Evolutionary conservation across 2,329 filamentous ascomycete genomes (phyloP).

Genomic region (Teratosphaeria zuluensis): DNA sequence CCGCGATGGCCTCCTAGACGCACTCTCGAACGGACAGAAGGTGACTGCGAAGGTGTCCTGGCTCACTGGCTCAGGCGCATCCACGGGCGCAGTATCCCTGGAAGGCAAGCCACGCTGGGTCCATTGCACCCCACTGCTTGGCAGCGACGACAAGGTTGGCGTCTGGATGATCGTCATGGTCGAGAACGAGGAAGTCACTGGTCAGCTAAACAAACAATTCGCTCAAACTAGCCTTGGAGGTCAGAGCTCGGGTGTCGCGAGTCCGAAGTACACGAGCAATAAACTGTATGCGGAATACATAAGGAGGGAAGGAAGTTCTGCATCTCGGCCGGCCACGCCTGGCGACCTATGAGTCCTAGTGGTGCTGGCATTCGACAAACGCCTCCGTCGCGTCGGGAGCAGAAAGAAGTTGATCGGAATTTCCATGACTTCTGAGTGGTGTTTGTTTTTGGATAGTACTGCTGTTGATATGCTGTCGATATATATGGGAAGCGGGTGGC

Average conservation of each 20-base stretch:
- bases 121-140: constrained; percentile 36
- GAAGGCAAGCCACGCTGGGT: constrained; percentile 30
- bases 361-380: neutral
- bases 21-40: constrained; percentile 28
- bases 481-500: neutral
- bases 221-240: neutral
- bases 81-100: neutral
- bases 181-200: constrained; percentile 26
- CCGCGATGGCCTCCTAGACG: constrained; percentile 29
- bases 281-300: constrained; percentile 30
- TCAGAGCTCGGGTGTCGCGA: constrained; percentile 5
- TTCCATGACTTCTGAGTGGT: neutral
- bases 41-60: constrained; percentile 37
- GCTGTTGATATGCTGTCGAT: neutral
- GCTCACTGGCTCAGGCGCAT: constrained; percentile 16
- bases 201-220: constrained; percentile 3
- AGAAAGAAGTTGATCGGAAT: neutral
- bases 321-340: neutral
- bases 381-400: neutral
- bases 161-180: constrained; percentile 41
- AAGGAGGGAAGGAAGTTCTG: constrained; percentile 16
- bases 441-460: neutral
- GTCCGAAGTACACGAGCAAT: constrained; percentile 15
- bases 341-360: neutral
- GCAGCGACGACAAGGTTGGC: constrained; percentile 33